Evolutionary conservation across 345 rosid genomes (phyloP).

Genomic region (Hibiscus trionum): DNA sequence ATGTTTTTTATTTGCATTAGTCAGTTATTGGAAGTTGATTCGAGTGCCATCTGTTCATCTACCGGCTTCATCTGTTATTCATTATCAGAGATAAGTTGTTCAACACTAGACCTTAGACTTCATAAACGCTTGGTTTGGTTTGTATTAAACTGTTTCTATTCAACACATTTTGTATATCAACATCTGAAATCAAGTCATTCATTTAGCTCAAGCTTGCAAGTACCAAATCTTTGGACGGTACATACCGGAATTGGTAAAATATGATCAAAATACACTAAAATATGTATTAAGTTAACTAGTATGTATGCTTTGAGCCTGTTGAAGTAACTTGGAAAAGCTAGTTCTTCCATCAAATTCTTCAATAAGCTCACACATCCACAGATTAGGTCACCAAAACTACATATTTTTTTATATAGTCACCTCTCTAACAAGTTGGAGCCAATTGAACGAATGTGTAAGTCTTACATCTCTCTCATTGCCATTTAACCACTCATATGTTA

Average conservation of each 20-base stretch:
- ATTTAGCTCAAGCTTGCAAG: neutral
- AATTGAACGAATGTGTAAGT: neutral
- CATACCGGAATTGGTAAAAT: no score
- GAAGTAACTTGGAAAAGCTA: neutral
- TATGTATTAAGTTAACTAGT: no score
- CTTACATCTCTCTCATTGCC: constrained; percentile 1
- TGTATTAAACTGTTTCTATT: neutral
- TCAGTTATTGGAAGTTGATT: constrained; percentile 6
- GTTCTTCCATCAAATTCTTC: neutral
- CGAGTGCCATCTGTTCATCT: constrained; percentile 22
- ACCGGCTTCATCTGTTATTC: constrained; percentile 13
- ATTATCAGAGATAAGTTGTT: constrained; percentile 4
- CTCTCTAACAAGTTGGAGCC: constrained; percentile 10
- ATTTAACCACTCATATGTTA: constrained; percentile 28
- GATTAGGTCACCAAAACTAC: constrained; percentile 2
- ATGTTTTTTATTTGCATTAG: constrained; percentile 10
- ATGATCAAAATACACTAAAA: no score
- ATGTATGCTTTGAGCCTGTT: neutral
- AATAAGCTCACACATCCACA: neutral
- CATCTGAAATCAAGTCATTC: neutral
- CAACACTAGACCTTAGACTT: neutral
- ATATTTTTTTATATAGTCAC: neutral
- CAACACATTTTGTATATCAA: neutral
- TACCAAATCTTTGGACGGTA: no score
- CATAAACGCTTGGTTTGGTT: neutral